Conservation (phyloP, 495 filamentous ascomycete genomes). For the Penicillium lividum region DNA sequence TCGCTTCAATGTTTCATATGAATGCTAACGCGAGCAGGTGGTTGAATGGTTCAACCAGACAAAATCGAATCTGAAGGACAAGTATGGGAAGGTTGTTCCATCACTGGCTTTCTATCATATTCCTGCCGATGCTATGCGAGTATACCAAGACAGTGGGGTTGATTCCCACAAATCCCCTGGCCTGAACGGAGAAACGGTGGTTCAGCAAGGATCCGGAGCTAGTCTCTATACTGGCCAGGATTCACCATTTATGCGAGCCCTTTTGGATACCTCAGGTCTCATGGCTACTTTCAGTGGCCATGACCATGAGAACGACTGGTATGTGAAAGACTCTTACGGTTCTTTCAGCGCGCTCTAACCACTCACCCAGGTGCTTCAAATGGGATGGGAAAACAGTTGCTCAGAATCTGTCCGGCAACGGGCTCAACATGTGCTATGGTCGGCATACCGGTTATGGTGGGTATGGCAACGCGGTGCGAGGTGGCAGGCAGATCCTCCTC, state of each 20-base stretch:
- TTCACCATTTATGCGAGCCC: constrained; percentile 62
- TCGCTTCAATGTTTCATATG: background rate
- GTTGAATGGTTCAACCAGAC: constrained; percentile 62
- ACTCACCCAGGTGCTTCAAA: constrained; percentile 35
- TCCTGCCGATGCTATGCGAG: constrained; percentile 58
- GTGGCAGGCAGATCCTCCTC: constrained; percentile 59
- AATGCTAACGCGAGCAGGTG: constrained; percentile 31
- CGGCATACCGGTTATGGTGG: constrained; percentile 72
- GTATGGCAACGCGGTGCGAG: constrained; percentile 64
- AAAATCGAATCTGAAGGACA: constrained; percentile 39
- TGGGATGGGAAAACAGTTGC: constrained; percentile 34
- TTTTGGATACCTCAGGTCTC: constrained; percentile 56
- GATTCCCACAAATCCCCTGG: constrained; percentile 54
- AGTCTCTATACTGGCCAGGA: constrained; percentile 53
- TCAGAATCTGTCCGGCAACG: constrained; percentile 38
- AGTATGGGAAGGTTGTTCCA: constrained; percentile 52
- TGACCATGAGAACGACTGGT: constrained; percentile 73
- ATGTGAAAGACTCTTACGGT: background rate
- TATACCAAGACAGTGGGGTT: constrained; percentile 50
- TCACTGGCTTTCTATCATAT: constrained; percentile 75
- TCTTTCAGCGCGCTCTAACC: background rate
- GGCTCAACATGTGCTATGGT: constrained; percentile 63
- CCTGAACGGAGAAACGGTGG: constrained; percentile 59
- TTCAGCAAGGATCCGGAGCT: constrained; percentile 27
- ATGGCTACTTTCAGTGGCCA: constrained; percentile 68